Evolutionary conservation across 1,284 basidiomycete genomes (phyloP).

Genomic region (Ceratobasidium sp.): DNA sequence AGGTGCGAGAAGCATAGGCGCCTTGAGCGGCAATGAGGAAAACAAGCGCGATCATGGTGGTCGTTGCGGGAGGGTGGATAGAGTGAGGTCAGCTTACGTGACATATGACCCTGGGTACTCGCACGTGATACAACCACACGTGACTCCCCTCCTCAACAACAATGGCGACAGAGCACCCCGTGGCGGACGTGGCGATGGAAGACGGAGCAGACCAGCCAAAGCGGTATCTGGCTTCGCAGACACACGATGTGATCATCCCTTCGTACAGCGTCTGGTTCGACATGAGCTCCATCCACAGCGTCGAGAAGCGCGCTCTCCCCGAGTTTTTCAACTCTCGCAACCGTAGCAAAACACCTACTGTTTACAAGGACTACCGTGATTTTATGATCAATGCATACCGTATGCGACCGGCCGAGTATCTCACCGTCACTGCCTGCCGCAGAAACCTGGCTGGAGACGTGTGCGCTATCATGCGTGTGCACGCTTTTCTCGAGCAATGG

Average conservation of each 20-base stretch:
- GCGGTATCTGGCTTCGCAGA: constrained; percentile 96
- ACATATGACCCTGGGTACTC: neutral
- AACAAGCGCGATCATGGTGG: constrained; percentile 39
- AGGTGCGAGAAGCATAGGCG: constrained; percentile 37
- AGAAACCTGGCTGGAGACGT: constrained; percentile 98
- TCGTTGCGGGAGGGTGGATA: neutral
- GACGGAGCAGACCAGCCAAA: constrained; percentile 76
- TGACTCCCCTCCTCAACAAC: constrained; percentile 25
- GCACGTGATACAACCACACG: constrained; percentile 8
- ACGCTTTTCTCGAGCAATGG: constrained; percentile 99
- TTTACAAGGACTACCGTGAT: constrained; percentile 99
- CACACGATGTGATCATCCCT: constrained; percentile 96
- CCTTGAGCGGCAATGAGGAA: constrained; percentile 12
- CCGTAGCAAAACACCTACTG: constrained; percentile 93
- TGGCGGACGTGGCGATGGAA: constrained; percentile 45
- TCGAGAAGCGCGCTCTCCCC: constrained; percentile 93
- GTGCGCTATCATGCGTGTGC: constrained; percentile 98
- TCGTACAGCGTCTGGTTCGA: constrained; percentile 99
- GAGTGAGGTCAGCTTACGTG: constrained; percentile 30
- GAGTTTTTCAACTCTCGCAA: constrained; percentile 99
- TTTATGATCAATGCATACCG: constrained; percentile 99
- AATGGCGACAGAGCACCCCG: constrained; percentile 31
- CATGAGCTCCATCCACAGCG: constrained; percentile 92
- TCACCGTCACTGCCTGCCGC: constrained; percentile 97
- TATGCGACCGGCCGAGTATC: constrained; percentile 93